A percentile compares a stretch with the other conserved stretches of the same genome.
phyloP scores from a whole-genome alignment of 2,329 filamentous ascomycete genomes.

The Pseudogymnoascus sp. region DNA sequence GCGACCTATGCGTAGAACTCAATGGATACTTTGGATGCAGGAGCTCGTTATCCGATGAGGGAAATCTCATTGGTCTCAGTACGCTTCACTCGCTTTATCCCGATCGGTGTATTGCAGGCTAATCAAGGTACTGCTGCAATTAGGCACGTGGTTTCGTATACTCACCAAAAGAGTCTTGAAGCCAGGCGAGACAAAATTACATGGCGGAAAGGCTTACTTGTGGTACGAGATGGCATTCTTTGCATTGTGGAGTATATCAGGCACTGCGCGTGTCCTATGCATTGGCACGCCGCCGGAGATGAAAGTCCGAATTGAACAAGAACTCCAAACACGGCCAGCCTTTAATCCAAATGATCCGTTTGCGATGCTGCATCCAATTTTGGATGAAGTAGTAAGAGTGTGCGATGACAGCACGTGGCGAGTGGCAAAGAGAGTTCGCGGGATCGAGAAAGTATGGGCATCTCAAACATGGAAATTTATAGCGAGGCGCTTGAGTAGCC shows the following conservation, averaged over 20 bases:
- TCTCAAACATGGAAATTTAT: not conserved
- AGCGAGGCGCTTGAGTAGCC: not conserved
- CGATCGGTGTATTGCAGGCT: not conserved
- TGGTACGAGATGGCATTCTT: conserved; percentile 2
- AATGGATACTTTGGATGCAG: conserved; percentile 1
- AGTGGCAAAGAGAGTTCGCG: not conserved
- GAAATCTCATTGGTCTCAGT: not conserved
- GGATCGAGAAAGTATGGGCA: conserved; percentile 1
- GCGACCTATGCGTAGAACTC: not conserved
- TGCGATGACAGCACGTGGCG: not conserved
- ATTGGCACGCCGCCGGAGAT: not conserved
- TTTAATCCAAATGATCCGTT: not conserved
- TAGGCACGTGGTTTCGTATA: not conserved
- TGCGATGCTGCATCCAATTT: not conserved
- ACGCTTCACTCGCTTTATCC: not conserved
- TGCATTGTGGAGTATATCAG: not conserved
- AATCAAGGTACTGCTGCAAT: not conserved
- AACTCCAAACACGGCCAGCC: not conserved
- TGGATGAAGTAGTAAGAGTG: not conserved
- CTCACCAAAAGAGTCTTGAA: not conserved
- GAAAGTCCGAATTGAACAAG: not conserved
- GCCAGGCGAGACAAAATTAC: not conserved
- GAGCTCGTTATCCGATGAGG: not conserved
- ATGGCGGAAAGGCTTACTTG: not conserved
- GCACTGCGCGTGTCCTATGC: not conserved